Conservation (phyloP, 495 filamentous ascomycete genomes). For the Aspergillus leporis region DNA sequence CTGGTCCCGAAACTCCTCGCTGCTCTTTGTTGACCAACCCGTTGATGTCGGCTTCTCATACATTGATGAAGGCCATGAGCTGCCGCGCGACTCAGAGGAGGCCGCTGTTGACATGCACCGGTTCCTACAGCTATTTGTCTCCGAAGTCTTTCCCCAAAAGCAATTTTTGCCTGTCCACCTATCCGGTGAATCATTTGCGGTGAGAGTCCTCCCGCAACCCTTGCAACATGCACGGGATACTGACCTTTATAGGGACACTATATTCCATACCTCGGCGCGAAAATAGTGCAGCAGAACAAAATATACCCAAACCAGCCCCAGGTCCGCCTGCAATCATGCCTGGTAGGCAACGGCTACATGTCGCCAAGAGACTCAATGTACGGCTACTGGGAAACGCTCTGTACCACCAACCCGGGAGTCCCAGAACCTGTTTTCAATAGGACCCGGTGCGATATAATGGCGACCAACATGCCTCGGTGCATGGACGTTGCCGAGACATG, state of each 20-base stretch:
- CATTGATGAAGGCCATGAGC: slow-evolving; percentile 29
- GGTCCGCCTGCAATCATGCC: slow-evolving; percentile 35
- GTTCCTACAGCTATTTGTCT: slow-evolving; percentile 43
- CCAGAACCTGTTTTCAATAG: slow-evolving; percentile 40
- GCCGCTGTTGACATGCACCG: slow-evolving; percentile 40
- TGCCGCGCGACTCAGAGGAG: slow-evolving; percentile 28
- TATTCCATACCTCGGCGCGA: slow-evolving; percentile 34
- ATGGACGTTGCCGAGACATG: slow-evolving; percentile 36
- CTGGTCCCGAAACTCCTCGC: slow-evolving; percentile 46
- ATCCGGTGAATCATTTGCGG: slow-evolving; percentile 37
- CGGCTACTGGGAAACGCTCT: slow-evolving; percentile 48
- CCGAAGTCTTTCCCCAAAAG: slow-evolving; percentile 40
- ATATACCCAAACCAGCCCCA: slow-evolving; percentile 30
- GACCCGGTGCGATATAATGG: slow-evolving; percentile 46
- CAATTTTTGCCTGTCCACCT: slow-evolving; percentile 31
- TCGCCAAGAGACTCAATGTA: slow-evolving; percentile 34
- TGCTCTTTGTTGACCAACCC: slow-evolving; percentile 51
- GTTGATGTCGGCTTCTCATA: slow-evolving; percentile 47
- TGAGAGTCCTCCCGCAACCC: slow-evolving; percentile 17
- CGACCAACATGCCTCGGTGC: slow-evolving; percentile 43
- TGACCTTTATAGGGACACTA: slow-evolving; percentile 36
- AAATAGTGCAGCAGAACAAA: slow-evolving; percentile 37
- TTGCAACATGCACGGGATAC: neutral
- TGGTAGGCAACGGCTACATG: slow-evolving; percentile 42
- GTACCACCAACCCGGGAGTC: slow-evolving; percentile 44